Percentiles rank a stretch among this genome's conserved stretches.
phyloP scores from a whole-genome alignment of 371 early-diverging fungal genomes.

The Lichtheimia corymbifera region DNA sequence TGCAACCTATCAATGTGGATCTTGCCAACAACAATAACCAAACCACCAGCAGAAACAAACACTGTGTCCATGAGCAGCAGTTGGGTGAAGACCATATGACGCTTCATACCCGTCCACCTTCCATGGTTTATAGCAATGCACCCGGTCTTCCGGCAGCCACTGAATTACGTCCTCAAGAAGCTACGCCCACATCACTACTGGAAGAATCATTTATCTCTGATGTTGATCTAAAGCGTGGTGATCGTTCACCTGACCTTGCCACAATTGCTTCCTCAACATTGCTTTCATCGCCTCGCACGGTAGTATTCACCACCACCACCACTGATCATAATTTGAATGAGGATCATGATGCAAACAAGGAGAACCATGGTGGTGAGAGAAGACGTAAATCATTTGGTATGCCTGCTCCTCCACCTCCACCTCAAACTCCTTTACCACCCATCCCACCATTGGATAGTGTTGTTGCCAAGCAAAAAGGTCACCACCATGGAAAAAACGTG shows the following conservation, averaged over 20 bases:
- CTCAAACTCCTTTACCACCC: conserved; percentile 6
- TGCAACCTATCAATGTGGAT: conserved; percentile 24
- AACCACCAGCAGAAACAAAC: not conserved
- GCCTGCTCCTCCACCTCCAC: conserved; percentile 16
- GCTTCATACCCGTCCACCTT: conserved; percentile 16
- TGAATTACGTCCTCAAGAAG: conserved; percentile 18
- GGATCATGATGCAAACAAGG: too few species aligned
- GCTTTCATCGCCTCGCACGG: conserved; percentile 17
- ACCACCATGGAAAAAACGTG: not conserved
- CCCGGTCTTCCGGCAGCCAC: conserved; percentile 20
- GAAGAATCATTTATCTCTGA: conserved; percentile 19
- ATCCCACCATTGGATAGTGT: not conserved
- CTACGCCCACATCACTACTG: conserved; percentile 5
- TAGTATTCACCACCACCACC: not conserved
- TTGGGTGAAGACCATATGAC: not conserved
- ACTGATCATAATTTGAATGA: not conserved
- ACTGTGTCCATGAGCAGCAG: not conserved
- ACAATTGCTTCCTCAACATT: conserved; percentile 45
- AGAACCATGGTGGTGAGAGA: too few species aligned
- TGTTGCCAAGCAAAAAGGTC: not conserved
- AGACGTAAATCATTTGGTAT: too few species aligned
- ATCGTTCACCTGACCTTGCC: conserved; percentile 36
- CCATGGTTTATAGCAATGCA: conserved; percentile 13
- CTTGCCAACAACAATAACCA: conserved; percentile 16
- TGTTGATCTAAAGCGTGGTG: not conserved